Conservation (phyloP, 371 early-diverging fungal species). For the Mortierella sp. region DNA sequence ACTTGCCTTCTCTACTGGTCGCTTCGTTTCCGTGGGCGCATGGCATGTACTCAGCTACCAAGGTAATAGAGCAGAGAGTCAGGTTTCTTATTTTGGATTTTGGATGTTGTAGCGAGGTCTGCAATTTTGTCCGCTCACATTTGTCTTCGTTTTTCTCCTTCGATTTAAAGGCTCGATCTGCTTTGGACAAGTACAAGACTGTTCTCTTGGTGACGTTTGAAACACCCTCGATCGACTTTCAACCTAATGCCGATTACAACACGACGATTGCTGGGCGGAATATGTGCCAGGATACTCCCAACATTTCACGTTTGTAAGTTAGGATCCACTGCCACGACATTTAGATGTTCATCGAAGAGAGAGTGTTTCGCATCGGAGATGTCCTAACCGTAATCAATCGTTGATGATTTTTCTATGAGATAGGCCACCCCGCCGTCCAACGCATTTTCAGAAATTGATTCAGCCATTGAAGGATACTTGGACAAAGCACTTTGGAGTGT, state of each 20-base stretch:
- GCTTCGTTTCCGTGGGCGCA: slow-evolving; percentile 71
- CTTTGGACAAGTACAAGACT: slow-evolving; percentile 74
- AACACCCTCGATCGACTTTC: slow-evolving; percentile 70
- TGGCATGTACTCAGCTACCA: slow-evolving; percentile 73
- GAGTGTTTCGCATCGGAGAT: not conserved
- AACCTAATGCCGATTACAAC: slow-evolving; percentile 79
- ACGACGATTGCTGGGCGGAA: slow-evolving; percentile 42
- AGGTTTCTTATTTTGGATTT: not conserved
- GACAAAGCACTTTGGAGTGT: slow-evolving; percentile 39
- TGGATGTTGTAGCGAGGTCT: not conserved
- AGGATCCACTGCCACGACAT: not conserved
- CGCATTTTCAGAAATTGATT: slow-evolving; percentile 12
- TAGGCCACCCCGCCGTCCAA: slow-evolving; percentile 36
- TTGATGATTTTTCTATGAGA: not conserved
- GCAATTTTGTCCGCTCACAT: not conserved
- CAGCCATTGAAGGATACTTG: slow-evolving; percentile 28
- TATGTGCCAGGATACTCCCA: slow-evolving; percentile 33
- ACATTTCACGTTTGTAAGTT: slow-evolving; percentile 42
- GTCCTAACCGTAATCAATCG: too few species aligned
- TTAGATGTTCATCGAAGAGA: not conserved
- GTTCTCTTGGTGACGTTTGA: slow-evolving; percentile 67
- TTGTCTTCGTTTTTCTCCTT: not conserved
- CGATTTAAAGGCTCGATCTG: slow-evolving; percentile 63
- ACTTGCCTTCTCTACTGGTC: slow-evolving; percentile 77
- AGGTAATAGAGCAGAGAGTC: slow-evolving; percentile 37